A percentile compares a stretch with the other conserved stretches of the same genome.
Evolutionary conservation across 2,329 filamentous ascomycete species (phyloP).

Genomic region (Monilinia polystroma): DNA sequence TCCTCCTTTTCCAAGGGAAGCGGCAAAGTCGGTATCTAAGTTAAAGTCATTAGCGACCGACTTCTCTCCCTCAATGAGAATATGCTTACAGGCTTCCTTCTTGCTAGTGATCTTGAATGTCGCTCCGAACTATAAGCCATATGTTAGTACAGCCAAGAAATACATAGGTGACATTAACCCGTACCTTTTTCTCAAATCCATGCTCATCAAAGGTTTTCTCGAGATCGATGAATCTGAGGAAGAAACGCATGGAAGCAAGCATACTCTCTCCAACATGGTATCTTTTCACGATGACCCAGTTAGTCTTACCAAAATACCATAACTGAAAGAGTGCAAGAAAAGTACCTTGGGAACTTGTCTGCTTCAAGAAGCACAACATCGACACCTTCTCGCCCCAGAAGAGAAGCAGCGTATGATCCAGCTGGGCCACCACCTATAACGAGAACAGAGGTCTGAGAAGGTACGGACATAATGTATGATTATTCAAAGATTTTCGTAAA

Average conservation of each 20-base stretch:
- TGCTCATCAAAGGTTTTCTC: slow-evolving; percentile 42
- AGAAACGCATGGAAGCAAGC: slow-evolving; percentile 44
- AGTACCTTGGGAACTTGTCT: slow-evolving; percentile 46
- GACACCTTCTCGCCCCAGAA: slow-evolving; percentile 47
- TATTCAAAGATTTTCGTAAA: background rate
- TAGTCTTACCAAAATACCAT: background rate
- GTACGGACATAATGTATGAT: background rate
- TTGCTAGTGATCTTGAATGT: slow-evolving; percentile 22
- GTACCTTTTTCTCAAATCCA: slow-evolving; percentile 45
- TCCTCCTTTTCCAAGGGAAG: background rate
- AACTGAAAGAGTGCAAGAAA: background rate
- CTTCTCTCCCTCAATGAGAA: background rate
- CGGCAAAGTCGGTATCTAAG: slow-evolving; percentile 8
- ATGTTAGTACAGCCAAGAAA: background rate
- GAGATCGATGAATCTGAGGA: slow-evolving; percentile 47
- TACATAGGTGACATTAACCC: background rate
- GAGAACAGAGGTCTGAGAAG: slow-evolving; percentile 38
- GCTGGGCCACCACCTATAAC: slow-evolving; percentile 49
- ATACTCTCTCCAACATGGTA: slow-evolving; percentile 43
- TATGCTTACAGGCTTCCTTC: slow-evolving; percentile 17
- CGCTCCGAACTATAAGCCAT: slow-evolving; percentile 18
- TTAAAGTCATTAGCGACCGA: background rate
- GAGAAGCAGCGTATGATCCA: slow-evolving; percentile 47
- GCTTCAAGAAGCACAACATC: slow-evolving; percentile 48
- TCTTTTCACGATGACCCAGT: slow-evolving; percentile 27